Evolutionary conservation across 2,329 filamentous ascomycete species (phyloP), one percentile per base, ranked within the genome.

Genomic region (Knufia petricola): DNA sequence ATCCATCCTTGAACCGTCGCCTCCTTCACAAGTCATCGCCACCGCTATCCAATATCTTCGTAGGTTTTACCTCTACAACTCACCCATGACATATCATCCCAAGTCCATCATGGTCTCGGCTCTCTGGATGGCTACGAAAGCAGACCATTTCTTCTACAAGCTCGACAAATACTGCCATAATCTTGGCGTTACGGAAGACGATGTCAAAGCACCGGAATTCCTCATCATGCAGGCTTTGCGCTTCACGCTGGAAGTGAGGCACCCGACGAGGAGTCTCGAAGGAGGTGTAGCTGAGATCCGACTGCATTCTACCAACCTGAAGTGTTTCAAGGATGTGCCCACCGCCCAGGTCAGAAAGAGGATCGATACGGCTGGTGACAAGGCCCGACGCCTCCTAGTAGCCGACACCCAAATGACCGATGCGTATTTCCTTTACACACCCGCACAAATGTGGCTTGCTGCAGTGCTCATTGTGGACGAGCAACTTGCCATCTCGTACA

Each of bases 371-470:
- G 87, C 87, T 0, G 88, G 94, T 61, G 72, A 73, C n/a, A 76
- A 75, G 46, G 85, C 89, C 0, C 77, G 85, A 36, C 78, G 82
- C 17, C 74, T 87, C 40, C 77, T 94, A 48, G 87, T 87, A 61
- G 84, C 81, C 48, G 85, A 86, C 50, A 85, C 88, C 0, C 71
- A 94, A 44, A 76, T 95, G 52, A 95, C 90, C 21, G 92, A 98
- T 60, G 88, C 80, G n/a, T 96, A 96, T 69, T 95, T 96, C 68
- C 84, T 95, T 66, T 96, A 86, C 68, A 90, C 90, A 0, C 92
- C 92, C 0, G 85, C 86, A 20, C 92, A 98, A 65, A 94, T 96
- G 63, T 89, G 89, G 81, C 76, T 96, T 51, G 83, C 87, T 0
- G 81, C 89, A 0, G 68, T 95, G 23, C 73, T 83, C 12, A 75